Evolutionary conservation across 2,329 filamentous ascomycete genomes (phyloP).

Genomic region (Hirsutella thompsonii): DNA sequence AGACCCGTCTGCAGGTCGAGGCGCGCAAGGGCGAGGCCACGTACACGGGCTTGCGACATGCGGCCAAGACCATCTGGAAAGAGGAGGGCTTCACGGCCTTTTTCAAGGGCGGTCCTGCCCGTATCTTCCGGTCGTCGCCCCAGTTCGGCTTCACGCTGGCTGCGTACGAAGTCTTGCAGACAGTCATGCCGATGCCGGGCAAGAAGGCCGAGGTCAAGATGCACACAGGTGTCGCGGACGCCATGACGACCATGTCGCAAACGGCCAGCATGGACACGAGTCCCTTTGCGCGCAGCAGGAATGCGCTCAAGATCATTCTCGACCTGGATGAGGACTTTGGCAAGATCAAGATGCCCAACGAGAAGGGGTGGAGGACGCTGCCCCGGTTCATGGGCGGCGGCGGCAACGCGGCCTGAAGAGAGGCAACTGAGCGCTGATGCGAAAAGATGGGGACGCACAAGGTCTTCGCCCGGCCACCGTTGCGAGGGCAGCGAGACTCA

Average conservation of each 20-base stretch:
- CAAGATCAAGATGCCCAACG: slow-evolving; percentile 47
- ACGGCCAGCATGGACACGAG: slow-evolving; percentile 23
- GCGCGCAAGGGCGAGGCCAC: slow-evolving; percentile 85
- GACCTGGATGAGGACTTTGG: slow-evolving; percentile 93
- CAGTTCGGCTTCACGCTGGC: slow-evolving; percentile 98
- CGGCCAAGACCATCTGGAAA: slow-evolving; percentile 67
- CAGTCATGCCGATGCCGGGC: slow-evolving; percentile 59
- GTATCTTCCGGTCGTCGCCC: slow-evolving; percentile 87
- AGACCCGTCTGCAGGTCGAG: slow-evolving; percentile 94
- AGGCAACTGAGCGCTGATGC: no score
- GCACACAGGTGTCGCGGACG: slow-evolving; percentile 48
- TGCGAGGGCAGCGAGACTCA: neutral
- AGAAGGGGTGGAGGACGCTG: slow-evolving; percentile 39
- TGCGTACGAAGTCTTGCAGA: slow-evolving; percentile 86
- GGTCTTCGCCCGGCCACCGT: slow-evolving; percentile 3
- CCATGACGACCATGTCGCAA: slow-evolving; percentile 31
- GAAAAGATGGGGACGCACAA: neutral
- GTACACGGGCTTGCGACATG: slow-evolving; percentile 81
- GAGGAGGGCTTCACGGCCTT: slow-evolving; percentile 94
- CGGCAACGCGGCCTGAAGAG: slow-evolving; percentile 6
- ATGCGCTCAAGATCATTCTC: slow-evolving; percentile 89
- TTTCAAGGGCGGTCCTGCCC: slow-evolving; percentile 95
- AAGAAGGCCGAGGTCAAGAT: slow-evolving; percentile 36
- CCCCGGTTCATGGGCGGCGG: slow-evolving; percentile 34
- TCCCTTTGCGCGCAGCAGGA: slow-evolving; percentile 55